Evolutionary conservation across 805 yeast genomes (phyloP), one percentile per base, ranked within the genome.

Genomic region (Suhomyces vadensis): DNA sequence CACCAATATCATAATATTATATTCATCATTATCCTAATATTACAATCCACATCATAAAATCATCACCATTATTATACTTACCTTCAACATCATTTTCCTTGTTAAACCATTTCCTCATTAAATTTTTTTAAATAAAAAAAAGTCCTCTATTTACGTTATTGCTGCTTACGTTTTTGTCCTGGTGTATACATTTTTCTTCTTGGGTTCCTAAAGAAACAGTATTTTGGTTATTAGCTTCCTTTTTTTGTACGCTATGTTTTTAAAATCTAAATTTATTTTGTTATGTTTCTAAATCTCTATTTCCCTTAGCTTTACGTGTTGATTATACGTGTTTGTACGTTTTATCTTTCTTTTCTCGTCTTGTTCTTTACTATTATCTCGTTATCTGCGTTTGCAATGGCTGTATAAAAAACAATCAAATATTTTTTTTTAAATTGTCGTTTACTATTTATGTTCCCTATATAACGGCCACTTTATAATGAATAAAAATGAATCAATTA

Each of bases 131-230:
- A 16, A n/a, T n/a, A n/a, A n/a, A n/a, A 27, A 29, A 29, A 29
- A 29, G 19, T 29, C 9, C 33, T 29, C 33, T 29, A n/a, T 36
- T 8, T 31, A 20, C 37, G 21, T 29, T 20, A 10, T 37, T 24
- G 31, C 20, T 36, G 26, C 10, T 38, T 13, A 24, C n/a, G 19
- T 35, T 22, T 21, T 38, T 20, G 7, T 14, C 23, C 25, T 23
- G 39, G 17, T 31, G 42, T 39, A 39, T 31, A 10, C 19, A 19
- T 36, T 38, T 19, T 27, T 26, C 35, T 39, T 20, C 22, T 29
- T 39, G 42, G 39, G 39, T 37, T 25, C n/a, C 10, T 23, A 11
- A 24, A 37, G 14, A 27, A 21, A 19, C 35, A 35, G 29, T 23
- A 36, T 36, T 36, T 14, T 36, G 41, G 37, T 39, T 21, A 29